Evolutionary conservation across 2,329 filamentous ascomycete genomes (phyloP).

Genomic region (Colletotrichum cuscutae): DNA sequence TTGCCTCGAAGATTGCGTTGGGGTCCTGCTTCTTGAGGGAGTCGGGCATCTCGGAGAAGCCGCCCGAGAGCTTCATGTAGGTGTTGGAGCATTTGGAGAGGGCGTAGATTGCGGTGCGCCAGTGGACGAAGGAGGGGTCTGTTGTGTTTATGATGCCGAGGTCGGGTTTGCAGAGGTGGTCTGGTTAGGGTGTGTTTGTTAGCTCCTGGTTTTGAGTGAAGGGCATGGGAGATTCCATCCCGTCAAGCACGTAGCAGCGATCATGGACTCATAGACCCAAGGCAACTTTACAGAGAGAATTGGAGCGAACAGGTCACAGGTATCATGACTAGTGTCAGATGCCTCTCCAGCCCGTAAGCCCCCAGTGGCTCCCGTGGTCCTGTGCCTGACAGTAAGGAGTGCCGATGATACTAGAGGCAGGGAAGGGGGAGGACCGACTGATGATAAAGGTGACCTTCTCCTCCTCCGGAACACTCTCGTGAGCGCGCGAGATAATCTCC

Average conservation of each 20-base stretch:
- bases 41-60: conserved; percentile 78
- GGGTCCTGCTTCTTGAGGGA: conserved; percentile 59
- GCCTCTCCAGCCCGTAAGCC: conserved; percentile 2
- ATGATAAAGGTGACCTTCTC: conserved; percentile 75
- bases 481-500: conserved; percentile 75
- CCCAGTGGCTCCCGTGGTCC: background rate
- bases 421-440: conserved; percentile 59
- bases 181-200: conserved; percentile 51
- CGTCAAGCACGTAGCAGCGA: background rate
- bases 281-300: background rate
- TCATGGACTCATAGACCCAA: background rate
- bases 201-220: background rate
- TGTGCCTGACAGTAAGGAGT: conserved; percentile 11
- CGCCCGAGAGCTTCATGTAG: conserved; percentile 94
- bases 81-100: conserved; percentile 73
- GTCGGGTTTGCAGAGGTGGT: conserved; percentile 92
- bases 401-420: background rate
- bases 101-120: conserved; percentile 74
- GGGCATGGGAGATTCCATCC: background rate
- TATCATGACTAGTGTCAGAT: conserved; percentile 34
- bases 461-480: conserved; percentile 67
- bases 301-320: background rate
- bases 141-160: conserved; percentile 70
- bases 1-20: conserved; percentile 69
- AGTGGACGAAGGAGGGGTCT: conserved; percentile 71